phyloP scores from a whole-genome alignment of 2,329 filamentous ascomycete species.

The Talaromyces marneffei region DNA sequence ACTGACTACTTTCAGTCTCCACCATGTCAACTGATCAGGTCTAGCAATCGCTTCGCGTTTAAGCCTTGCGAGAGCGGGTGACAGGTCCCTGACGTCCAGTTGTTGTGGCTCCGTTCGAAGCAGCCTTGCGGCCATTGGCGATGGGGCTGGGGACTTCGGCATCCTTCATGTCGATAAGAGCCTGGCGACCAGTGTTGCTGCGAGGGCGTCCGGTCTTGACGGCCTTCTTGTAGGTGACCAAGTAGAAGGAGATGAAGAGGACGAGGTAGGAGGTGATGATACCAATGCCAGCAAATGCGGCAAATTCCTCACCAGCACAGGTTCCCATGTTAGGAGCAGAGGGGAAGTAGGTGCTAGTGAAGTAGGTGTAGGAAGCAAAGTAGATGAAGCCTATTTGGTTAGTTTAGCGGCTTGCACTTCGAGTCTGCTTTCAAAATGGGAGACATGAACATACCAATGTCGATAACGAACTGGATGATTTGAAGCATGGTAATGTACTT shows the following conservation, averaged over 20 bases:
- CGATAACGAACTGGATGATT: slow-evolving; percentile 95
- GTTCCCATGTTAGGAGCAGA: slow-evolving; percentile 76
- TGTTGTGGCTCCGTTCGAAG: slow-evolving; percentile 29
- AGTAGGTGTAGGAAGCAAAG: slow-evolving; percentile 99
- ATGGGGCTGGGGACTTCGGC: slow-evolving; percentile 50
- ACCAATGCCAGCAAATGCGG: slow-evolving; percentile 83
- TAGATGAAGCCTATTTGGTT: slow-evolving; percentile 86
- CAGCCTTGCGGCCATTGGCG: slow-evolving; percentile 13
- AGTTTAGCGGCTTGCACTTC: background rate
- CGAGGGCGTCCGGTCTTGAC: slow-evolving; percentile 38
- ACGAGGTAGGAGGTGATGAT: slow-evolving; percentile 93
- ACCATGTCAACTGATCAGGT: background rate
- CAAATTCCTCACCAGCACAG: slow-evolving; percentile 95
- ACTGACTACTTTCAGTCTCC: background rate
- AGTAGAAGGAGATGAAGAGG: slow-evolving; percentile 98
- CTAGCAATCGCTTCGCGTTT: slow-evolving; percentile 19
- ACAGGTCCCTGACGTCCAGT: slow-evolving; percentile 39
- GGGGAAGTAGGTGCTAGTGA: slow-evolving; percentile 82
- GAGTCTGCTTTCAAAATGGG: background rate
- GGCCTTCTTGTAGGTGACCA: slow-evolving; percentile 84
- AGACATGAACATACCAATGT: slow-evolving; percentile 68
- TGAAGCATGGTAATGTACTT: slow-evolving; percentile 98
- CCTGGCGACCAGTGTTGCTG: slow-evolving; percentile 69
- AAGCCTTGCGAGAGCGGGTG: slow-evolving; percentile 45
- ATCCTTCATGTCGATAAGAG: slow-evolving; percentile 75